Evolutionary conservation across 2,329 filamentous ascomycete genomes (phyloP).

Genomic region (Sclerotinia borealis): DNA sequence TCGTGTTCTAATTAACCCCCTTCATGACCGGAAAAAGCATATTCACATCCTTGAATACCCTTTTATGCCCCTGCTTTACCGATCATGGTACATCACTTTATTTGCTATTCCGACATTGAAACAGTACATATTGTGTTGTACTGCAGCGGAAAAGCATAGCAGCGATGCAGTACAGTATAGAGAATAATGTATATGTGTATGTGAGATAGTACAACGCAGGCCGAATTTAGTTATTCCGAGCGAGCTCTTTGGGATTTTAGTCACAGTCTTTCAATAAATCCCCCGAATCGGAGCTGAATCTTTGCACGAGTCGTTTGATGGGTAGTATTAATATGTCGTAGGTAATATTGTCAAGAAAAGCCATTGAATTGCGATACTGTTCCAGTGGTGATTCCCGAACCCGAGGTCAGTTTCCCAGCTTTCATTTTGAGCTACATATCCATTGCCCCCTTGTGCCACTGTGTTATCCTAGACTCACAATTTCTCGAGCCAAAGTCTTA

Average conservation of each 20-base stretch:
- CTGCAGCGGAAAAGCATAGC: constrained; percentile 6
- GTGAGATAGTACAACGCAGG: not conserved
- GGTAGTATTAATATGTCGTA: not conserved
- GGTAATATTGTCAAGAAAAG: not conserved
- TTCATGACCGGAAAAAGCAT: constrained; percentile 5
- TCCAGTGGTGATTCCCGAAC: not conserved
- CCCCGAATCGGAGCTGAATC: constrained; percentile 9
- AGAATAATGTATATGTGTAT: not conserved
- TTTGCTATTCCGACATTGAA: not conserved
- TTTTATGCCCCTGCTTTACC: constrained; percentile 7
- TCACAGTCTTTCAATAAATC: not conserved
- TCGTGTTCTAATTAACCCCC: constrained; percentile 11
- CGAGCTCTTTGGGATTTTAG: not conserved
- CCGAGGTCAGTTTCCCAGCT: not conserved
- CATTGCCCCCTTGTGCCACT: not conserved
- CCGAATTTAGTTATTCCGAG: constrained; percentile 1
- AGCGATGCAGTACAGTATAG: not conserved
- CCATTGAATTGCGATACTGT: not conserved
- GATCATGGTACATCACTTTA: not conserved
- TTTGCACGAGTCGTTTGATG: constrained; percentile 3
- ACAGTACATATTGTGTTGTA: constrained; percentile 1
- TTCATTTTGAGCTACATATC: not conserved
- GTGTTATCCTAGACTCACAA: not conserved
- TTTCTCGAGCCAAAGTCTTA: not conserved
- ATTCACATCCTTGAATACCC: not conserved